phyloP scores from a whole-genome alignment of 1,139 yeast genomes.

The Pichia cactophila region DNA sequence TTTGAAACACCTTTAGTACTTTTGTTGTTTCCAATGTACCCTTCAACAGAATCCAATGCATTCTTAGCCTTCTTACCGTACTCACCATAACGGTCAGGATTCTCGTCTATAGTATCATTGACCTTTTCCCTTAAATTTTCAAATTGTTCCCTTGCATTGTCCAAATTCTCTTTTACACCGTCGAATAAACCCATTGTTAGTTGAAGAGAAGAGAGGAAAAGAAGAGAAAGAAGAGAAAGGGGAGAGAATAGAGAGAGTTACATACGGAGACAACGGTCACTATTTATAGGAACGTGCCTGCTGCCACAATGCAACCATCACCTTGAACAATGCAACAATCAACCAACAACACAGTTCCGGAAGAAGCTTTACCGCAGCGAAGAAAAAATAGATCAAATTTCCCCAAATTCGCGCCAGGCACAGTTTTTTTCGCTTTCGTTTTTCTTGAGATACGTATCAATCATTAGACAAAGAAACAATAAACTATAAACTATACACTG shows the following conservation, averaged over 20 bases:
- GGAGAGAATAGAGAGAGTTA: too few species aligned
- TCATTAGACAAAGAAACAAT: background rate
- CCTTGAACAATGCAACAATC: too few species aligned
- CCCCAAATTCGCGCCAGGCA: too few species aligned
- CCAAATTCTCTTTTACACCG: background rate
- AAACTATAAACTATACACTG: background rate
- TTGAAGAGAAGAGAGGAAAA: background rate
- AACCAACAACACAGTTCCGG: too few species aligned
- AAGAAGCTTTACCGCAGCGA: too few species aligned
- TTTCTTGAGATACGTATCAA: too few species aligned
- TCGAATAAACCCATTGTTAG: constrained; percentile 5
- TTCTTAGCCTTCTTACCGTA: constrained; percentile 15
- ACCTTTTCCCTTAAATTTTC: background rate
- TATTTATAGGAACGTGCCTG: too few species aligned
- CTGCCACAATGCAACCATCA: too few species aligned
- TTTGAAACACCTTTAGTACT: background rate
- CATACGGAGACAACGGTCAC: background rate
- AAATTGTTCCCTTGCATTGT: background rate
- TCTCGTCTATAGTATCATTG: background rate
- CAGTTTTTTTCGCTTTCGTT: too few species aligned
- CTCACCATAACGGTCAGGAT: constrained; percentile 7
- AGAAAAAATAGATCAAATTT: too few species aligned
- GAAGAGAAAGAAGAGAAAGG: background rate
- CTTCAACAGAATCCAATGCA: background rate
- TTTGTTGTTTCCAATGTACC: background rate